Conservation (phyloP, 2,329 filamentous ascomycete genomes). For the Fusarium siculi region DNA sequence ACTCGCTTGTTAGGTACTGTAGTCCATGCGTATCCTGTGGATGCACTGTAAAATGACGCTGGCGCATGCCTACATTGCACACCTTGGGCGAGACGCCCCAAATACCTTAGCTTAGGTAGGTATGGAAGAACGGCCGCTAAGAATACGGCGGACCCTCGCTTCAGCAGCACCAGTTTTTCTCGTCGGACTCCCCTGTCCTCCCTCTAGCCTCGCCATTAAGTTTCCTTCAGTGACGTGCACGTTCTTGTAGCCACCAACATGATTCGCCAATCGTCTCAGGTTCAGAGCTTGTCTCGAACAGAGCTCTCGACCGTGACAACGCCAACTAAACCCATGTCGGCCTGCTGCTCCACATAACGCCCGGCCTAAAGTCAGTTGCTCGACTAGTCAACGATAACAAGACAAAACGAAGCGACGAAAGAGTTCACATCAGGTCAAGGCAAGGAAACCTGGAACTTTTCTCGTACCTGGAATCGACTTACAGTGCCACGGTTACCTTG, state of each 20-base stretch:
- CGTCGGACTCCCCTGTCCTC: neutral
- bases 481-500: neutral
- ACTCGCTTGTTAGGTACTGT: neutral
- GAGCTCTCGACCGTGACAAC: conserved; percentile 17
- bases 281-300: conserved; percentile 30
- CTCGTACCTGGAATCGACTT: conserved; percentile 6
- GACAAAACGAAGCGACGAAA: conserved; percentile 1
- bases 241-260: conserved; percentile 14
- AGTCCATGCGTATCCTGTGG: neutral
- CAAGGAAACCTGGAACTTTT: conserved; percentile 13
- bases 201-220: conserved; percentile 8
- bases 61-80: neutral
- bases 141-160: conserved; percentile 11
- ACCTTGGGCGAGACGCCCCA: neutral
- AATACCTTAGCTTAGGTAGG: neutral
- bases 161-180: conserved; percentile 9
- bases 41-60: neutral
- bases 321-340: conserved; percentile 17
- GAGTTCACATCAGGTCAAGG: conserved; percentile 21
- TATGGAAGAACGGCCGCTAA: conserved; percentile 27
- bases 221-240: conserved; percentile 33
- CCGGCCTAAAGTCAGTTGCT: conserved; percentile 18
- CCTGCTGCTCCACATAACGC: conserved; percentile 23
- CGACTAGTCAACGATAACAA: conserved; percentile 21
- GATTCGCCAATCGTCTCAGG: conserved; percentile 32